phyloP scores from a whole-genome alignment of 164 flowering plant genomes.

The Vitis riparia region DNA sequence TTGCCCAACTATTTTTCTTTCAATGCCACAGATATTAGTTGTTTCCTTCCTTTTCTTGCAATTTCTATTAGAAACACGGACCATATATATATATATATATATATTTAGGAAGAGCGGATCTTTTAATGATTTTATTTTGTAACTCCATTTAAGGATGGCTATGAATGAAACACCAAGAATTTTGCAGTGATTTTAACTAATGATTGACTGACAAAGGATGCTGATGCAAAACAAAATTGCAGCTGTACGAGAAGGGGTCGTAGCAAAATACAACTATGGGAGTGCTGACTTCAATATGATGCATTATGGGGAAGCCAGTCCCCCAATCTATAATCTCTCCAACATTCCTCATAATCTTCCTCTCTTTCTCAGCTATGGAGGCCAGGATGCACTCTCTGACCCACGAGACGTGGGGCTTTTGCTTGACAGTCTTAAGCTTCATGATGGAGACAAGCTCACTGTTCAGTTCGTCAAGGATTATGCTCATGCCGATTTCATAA shows the following conservation, averaged over 20 bases:
- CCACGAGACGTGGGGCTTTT: constrained; percentile 43
- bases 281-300: constrained; percentile 29
- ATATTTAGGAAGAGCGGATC: too few relatives aligned
- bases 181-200: neutral
- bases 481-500: constrained; percentile 69
- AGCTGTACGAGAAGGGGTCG: constrained; percentile 53
- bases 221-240: constrained; percentile 5
- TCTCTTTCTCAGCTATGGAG: constrained; percentile 75
- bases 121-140: too few relatives aligned
- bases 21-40: neutral
- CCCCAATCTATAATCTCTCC: constrained; percentile 63
- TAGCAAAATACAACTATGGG: constrained; percentile 58
- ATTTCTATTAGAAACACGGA: too few relatives aligned
- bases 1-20: neutral
- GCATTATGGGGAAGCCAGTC: constrained; percentile 48
- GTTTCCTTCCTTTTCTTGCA: neutral
- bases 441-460: constrained; percentile 53
- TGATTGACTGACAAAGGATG: neutral
- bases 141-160: too few relatives aligned
- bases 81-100: too few relatives aligned
- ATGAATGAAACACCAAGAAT: too few relatives aligned
- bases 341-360: constrained; percentile 63
- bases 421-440: constrained; percentile 57
- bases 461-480: constrained; percentile 55
- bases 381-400: constrained; percentile 61